Percentiles rank a stretch among this genome's conserved stretches.
phyloP scores from a whole-genome alignment of 192 early-diverging fungal species.

The Podila horticola region DNA sequence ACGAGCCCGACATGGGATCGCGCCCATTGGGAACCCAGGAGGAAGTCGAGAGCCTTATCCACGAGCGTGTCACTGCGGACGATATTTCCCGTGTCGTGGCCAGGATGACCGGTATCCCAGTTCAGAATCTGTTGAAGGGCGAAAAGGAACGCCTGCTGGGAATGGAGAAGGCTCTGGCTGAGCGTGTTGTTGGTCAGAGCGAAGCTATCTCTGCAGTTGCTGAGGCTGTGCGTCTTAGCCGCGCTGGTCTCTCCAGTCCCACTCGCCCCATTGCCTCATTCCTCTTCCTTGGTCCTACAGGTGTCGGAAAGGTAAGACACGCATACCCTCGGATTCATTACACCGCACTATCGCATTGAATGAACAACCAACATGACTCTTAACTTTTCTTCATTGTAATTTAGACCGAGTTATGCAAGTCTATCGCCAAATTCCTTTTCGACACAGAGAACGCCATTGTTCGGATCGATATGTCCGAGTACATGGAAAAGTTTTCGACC shows the following conservation, averaged over 20 bases:
- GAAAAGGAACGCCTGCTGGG: slow-evolving; percentile 78
- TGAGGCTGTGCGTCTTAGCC: slow-evolving; percentile 79
- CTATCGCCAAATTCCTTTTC: slow-evolving; percentile 81
- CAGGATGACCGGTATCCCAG: slow-evolving; percentile 84
- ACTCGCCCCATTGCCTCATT: slow-evolving; percentile 80
- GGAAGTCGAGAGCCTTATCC: slow-evolving; percentile 67
- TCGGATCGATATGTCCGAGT: slow-evolving; percentile 85
- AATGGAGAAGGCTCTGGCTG: slow-evolving; percentile 70
- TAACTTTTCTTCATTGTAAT: neutral
- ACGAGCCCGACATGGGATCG: slow-evolving; percentile 17
- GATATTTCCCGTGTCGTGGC: slow-evolving; percentile 81
- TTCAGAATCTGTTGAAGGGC: slow-evolving; percentile 72
- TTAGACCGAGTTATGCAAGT: slow-evolving; percentile 77
- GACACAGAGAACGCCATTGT: slow-evolving; percentile 77
- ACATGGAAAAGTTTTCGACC: slow-evolving; percentile 76
- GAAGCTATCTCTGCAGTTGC: slow-evolving; percentile 73
- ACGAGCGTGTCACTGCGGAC: slow-evolving; percentile 84
- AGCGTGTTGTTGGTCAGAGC: slow-evolving; percentile 80
- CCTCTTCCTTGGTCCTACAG: slow-evolving; percentile 87
- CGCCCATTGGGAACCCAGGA: slow-evolving; percentile 37
- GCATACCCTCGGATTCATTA: no score
- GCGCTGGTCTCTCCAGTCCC: slow-evolving; percentile 81
- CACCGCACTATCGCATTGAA: neutral
- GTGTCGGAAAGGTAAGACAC: slow-evolving; percentile 71
- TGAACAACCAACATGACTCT: neutral